Conservation (phyloP, 805 yeast species). For the Clavispora phyllophila region DNA sequence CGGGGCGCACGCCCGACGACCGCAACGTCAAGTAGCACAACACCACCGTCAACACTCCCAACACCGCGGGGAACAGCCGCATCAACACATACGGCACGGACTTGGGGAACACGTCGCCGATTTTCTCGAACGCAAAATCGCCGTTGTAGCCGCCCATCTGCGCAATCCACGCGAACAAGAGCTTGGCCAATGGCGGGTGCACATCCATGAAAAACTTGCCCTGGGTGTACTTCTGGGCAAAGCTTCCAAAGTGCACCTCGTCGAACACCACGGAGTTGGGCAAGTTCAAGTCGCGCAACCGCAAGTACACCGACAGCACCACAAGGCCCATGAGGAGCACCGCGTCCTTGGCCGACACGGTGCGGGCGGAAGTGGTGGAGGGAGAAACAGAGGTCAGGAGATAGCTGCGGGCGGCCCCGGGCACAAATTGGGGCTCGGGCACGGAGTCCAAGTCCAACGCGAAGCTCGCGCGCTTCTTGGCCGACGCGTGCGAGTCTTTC, state of each 20-base stretch:
- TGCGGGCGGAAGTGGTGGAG: constrained; percentile 21
- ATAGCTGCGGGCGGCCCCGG: constrained; percentile 53
- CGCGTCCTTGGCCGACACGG: constrained; percentile 19
- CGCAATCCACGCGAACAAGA: constrained; percentile 70
- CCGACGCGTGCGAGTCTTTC: constrained; percentile 3
- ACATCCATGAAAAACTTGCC: constrained; percentile 68
- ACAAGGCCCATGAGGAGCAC: constrained; percentile 34
- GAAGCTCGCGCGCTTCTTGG: background rate
- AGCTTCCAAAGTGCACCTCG: constrained; percentile 96
- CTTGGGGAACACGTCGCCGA: constrained; percentile 60
- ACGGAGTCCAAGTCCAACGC: constrained; percentile 38
- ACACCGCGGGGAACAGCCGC: constrained; percentile 65
- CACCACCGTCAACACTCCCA: constrained; percentile 65
- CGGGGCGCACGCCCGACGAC: constrained; percentile 64
- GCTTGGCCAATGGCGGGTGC: constrained; percentile 76
- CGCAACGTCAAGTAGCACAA: constrained; percentile 65
- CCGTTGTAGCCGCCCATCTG: constrained; percentile 68
- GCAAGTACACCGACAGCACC: constrained; percentile 48
- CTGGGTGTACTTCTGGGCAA: constrained; percentile 73
- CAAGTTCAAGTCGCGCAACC: constrained; percentile 54
- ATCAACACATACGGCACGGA: constrained; percentile 59
- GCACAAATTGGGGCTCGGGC: constrained; percentile 26
- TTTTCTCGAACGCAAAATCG: constrained; percentile 58
- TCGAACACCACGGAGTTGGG: constrained; percentile 89
- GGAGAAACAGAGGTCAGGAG: constrained; percentile 48